Base-by-base conservation (phyloP, 768 basidiomycete genomes). In the Tricholoma terreum region DNA sequence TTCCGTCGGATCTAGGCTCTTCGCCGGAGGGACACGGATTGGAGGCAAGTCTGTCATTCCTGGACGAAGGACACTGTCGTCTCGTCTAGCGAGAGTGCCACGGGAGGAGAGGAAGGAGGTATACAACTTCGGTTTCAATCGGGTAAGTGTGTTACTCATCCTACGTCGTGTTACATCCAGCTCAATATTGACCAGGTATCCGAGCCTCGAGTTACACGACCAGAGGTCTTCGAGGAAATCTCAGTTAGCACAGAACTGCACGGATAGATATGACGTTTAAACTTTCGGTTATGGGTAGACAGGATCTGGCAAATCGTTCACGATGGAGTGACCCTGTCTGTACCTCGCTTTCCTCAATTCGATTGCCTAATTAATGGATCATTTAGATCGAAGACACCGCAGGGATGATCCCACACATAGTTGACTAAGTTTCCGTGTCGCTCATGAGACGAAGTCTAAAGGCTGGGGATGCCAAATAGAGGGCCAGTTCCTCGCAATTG, bases 251-350 rank as follows among this genome's bases (percentile, higher is more conserved):
- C 93, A 96, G 72, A 92, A 89, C 67, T 93, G 92, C 58, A 83
- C 85, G 0, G 94, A 97, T 62, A 94, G 94, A 0, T 95, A 94
- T 74, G 95, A 97, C 60, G 92, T 95, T 9, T 96, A 94, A 68
- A 92, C 95, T 40, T 97, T 97, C 62, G 94, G 94, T 0, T 96
- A 97, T 67, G 94, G 94, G 14, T 94, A 96, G 72, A 97, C 94
- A 14, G 94, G 94, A 27, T 88, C 85, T 51, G 89, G 89, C 4
- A 90, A 90, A 67, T 92, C 90, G 2, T 95, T 87, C 69, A 97
- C 94, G 0, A 97, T 97, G 94, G 94, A 96, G 94, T 56, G 94
- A 91, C 1, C 65, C 76, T 12, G 92, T 94, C 68, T 67, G 85
- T 75, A 24, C 21, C 35, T 54, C 55, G 45, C 5, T n/a, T 3